phyloP scores from a whole-genome alignment of 106 monocot genomes.

The Platanthera guangdongensis region DNA sequence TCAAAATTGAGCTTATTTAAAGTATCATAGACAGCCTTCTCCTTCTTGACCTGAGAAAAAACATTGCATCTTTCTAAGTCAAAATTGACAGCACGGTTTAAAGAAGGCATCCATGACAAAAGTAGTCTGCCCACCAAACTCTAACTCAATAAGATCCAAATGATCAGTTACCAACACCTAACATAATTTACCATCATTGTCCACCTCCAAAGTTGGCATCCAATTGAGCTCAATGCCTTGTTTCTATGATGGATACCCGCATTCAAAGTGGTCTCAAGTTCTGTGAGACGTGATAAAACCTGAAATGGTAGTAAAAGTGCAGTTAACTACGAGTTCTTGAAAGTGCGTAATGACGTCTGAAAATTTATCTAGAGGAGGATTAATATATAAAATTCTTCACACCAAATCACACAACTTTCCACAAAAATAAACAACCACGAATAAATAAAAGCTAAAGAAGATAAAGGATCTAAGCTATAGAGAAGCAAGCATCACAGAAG shows the following conservation, averaged over 20 bases:
- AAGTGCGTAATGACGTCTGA: too few species aligned
- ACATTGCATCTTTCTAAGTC: neutral
- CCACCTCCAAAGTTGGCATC: constrained; percentile 71
- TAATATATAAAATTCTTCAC: too few species aligned
- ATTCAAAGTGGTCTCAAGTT: constrained; percentile 86
- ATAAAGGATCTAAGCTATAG: too few species aligned
- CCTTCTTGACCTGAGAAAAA: constrained; percentile 67
- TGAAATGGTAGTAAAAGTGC: constrained; percentile 7
- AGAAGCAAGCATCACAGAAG: too few species aligned
- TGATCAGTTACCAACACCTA: neutral
- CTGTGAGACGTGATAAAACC: constrained; percentile 86
- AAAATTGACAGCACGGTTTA: constrained; percentile 3
- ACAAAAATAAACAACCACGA: too few species aligned
- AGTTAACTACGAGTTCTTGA: too few species aligned
- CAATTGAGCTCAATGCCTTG: constrained; percentile 73
- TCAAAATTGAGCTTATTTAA: constrained; percentile 98
- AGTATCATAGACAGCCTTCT: constrained; percentile 96
- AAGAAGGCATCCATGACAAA: neutral
- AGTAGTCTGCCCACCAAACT: neutral
- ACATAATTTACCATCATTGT: constrained; percentile 52
- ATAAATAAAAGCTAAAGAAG: too few species aligned
- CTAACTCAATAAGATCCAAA: neutral
- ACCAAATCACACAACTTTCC: too few species aligned
- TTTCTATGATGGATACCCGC: constrained; percentile 95
- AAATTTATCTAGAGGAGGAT: too few species aligned